phyloP scores from a whole-genome alignment of 768 basidiomycete species.

The Lentinula detonsa region DNA sequence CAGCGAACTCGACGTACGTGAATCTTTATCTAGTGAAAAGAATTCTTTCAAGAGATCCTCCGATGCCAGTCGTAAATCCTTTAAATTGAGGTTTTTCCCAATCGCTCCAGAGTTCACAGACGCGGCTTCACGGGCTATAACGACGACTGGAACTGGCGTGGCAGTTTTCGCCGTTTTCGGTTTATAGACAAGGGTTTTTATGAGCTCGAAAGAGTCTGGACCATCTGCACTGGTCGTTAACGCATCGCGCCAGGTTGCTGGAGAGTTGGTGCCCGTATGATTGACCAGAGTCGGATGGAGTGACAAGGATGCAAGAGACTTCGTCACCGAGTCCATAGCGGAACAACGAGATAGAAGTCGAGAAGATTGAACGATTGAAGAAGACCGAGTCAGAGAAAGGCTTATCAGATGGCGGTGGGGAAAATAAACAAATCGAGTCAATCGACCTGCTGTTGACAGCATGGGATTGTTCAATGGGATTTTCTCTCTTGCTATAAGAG shows the following conservation, averaged over 20 bases:
- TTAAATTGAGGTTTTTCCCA: conserved; percentile 75
- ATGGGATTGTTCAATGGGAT: background rate
- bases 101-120: conserved; percentile 75
- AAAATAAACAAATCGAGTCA: conserved; percentile 6
- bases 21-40: conserved; percentile 80
- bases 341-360: conserved; percentile 2
- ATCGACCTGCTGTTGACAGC: background rate
- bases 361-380: background rate
- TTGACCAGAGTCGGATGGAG: conserved; percentile 50
- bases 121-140: conserved; percentile 81
- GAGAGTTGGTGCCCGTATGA: conserved; percentile 64
- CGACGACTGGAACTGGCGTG: conserved; percentile 77
- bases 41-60: conserved; percentile 85
- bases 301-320: conserved; percentile 44
- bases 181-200: conserved; percentile 92
- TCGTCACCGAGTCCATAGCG: conserved; percentile 28
- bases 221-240: conserved; percentile 46
- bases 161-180: conserved; percentile 93
- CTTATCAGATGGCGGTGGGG: conserved; percentile 10
- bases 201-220: conserved; percentile 60
- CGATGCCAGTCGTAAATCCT: conserved; percentile 81
- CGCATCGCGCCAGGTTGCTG: conserved; percentile 71
- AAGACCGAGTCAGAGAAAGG: conserved; percentile 3
- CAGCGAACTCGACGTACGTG: conserved; percentile 48
- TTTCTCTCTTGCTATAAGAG: background rate